Conservation (phyloP, 2,329 filamentous ascomycete species). For the Fusarium chuoi region DNA sequence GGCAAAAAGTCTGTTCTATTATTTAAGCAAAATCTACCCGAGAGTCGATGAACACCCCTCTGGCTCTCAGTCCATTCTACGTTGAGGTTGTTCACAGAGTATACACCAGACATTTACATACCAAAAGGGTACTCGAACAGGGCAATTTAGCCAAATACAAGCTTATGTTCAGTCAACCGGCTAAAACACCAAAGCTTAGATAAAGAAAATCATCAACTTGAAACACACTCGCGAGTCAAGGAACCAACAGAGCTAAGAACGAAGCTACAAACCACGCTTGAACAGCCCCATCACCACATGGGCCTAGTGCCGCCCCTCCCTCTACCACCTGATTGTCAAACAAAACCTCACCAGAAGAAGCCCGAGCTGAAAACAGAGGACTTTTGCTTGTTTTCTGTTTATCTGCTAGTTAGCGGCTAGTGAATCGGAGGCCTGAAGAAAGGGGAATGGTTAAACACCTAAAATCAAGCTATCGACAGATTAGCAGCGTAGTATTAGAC, state of each 20-base stretch:
- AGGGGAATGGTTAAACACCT: background rate
- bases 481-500: background rate
- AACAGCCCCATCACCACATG: background rate
- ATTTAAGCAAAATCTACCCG: background rate
- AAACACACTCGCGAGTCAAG: background rate
- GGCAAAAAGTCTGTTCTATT: background rate
- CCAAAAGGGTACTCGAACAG: background rate
- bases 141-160: background rate
- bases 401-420: background rate
- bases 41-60: background rate
- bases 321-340: slow-evolving; percentile 18
- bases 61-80: background rate
- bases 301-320: background rate
- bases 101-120: background rate
- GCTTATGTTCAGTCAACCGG: background rate
- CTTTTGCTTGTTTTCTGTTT: background rate
- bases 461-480: background rate
- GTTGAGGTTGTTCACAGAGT: background rate
- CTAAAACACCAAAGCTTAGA: background rate
- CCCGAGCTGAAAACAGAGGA: background rate
- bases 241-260: background rate
- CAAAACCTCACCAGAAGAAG: background rate
- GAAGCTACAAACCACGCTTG: background rate
- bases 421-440: background rate
- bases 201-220: background rate